These are phyloP conservation scores for Pseudozyma sp. DNA, from an alignment of 1,284 basidiomycete species.

Conservation along the genomic window DNA sequence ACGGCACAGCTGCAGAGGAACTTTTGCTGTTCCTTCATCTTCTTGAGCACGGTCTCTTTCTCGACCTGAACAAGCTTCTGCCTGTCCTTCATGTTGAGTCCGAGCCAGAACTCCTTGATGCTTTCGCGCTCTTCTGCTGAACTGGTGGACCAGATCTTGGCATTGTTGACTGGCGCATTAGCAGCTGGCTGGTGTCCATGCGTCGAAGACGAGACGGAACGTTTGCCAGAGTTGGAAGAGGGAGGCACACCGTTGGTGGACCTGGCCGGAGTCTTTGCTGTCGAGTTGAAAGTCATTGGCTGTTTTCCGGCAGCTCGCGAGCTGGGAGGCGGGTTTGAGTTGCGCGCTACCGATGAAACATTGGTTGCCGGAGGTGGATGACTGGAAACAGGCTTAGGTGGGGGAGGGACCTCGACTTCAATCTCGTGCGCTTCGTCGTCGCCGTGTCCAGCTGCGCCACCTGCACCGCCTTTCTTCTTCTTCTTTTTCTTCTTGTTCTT, in stretches of 20 bases:
- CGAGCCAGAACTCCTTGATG: slow-evolving; percentile 97
- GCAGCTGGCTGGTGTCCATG: slow-evolving; percentile 37
- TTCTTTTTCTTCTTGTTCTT: slow-evolving; percentile 74
- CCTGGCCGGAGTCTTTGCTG: slow-evolving; percentile 57
- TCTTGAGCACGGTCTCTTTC: slow-evolving; percentile 93
- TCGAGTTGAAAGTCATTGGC: slow-evolving; percentile 73
- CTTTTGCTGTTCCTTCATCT: slow-evolving; percentile 99
- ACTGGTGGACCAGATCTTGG: slow-evolving; percentile 76
- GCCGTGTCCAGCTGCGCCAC: slow-evolving; percentile 68
- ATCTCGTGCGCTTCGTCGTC: slow-evolving; percentile 66
- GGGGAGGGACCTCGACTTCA: slow-evolving; percentile 65
- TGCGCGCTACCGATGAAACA: slow-evolving; percentile 68
- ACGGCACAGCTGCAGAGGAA: slow-evolving; percentile 95
- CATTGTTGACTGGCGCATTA: slow-evolving; percentile 28
- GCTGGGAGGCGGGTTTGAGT: slow-evolving; percentile 71
- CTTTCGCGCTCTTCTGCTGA: slow-evolving; percentile 90
- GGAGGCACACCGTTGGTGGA: slow-evolving; percentile 62
- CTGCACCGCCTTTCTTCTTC: slow-evolving; percentile 66
- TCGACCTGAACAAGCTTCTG: slow-evolving; percentile 92
- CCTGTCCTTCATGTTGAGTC: slow-evolving; percentile 86
- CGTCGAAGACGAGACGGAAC: slow-evolving; percentile 70
- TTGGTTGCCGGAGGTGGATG: slow-evolving; percentile 65
- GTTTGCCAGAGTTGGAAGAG: slow-evolving; percentile 71
- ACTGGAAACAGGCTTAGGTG: slow-evolving; percentile 64
- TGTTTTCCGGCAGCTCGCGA: slow-evolving; percentile 82